A percentile compares a stretch with the other conserved stretches of the same genome.
phyloP scores from a whole-genome alignment of 2,329 filamentous ascomycete genomes.

The Diaporthe caulivora region DNA sequence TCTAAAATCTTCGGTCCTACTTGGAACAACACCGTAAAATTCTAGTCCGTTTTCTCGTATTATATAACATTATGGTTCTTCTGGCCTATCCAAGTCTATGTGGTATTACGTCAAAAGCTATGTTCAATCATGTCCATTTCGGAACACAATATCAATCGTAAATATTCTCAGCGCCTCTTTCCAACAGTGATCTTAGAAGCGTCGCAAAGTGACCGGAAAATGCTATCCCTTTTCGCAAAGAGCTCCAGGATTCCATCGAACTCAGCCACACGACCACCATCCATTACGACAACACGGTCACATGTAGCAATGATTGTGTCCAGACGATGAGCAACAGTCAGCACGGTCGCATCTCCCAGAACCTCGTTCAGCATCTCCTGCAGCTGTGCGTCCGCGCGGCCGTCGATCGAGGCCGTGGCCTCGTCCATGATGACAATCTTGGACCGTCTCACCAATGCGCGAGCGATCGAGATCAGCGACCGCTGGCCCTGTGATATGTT shows the following conservation, averaged over 20 bases:
- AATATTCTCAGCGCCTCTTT: conserved; percentile 7
- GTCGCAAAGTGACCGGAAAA: conserved; percentile 32
- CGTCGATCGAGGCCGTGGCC: conserved; percentile 77
- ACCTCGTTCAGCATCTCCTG: conserved; percentile 74
- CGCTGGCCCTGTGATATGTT: conserved; percentile 80
- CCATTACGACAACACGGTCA: conserved; percentile 34
- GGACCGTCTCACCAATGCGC: conserved; percentile 75
- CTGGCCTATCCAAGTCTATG: conserved; percentile 7
- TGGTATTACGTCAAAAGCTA: neutral
- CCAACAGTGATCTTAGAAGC: conserved; percentile 28
- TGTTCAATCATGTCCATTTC: neutral
- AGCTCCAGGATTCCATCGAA: conserved; percentile 27
- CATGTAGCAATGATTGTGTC: conserved; percentile 35
- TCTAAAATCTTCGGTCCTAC: neutral
- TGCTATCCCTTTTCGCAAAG: conserved; percentile 17
- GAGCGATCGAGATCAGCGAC: conserved; percentile 78
- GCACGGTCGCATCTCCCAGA: conserved; percentile 75
- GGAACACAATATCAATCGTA: neutral
- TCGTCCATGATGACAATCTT: conserved; percentile 83
- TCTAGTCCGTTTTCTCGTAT: neutral
- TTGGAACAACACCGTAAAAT: neutral
- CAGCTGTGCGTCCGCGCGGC: conserved; percentile 80
- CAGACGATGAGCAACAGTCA: conserved; percentile 79
- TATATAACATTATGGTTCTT: conserved; percentile 23
- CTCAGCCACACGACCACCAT: conserved; percentile 25